phyloP scores from a whole-genome alignment of 2,329 filamentous ascomycete genomes.

The Hypoxylon sp. region DNA sequence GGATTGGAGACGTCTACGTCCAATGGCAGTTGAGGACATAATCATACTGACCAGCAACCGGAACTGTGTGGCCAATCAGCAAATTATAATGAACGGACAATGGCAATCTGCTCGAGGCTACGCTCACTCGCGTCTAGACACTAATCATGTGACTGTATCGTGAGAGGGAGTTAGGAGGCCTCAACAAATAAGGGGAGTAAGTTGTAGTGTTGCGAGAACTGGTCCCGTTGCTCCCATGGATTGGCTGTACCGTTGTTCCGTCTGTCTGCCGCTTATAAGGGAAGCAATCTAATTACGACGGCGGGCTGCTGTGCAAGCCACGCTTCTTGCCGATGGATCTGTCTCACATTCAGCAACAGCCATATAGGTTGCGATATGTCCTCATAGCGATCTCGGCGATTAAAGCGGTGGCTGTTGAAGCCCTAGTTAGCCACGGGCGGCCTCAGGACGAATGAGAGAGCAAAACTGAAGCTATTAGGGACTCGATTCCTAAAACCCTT shows the following conservation, averaged over 20 bases:
- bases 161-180: slow-evolving; percentile 9
- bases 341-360: slow-evolving; percentile 14
- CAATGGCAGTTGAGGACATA: slow-evolving; percentile 17
- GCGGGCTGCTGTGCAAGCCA: slow-evolving; percentile 25
- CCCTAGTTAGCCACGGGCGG: slow-evolving; percentile 18
- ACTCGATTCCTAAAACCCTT: slow-evolving; percentile 6
- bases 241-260: slow-evolving; percentile 9
- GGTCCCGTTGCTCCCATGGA: slow-evolving; percentile 4
- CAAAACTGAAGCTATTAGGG: slow-evolving; percentile 2
- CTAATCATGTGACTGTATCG: slow-evolving; percentile 47
- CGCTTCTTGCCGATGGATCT: slow-evolving; percentile 21
- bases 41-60: slow-evolving; percentile 11
- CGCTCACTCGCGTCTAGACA: slow-evolving; percentile 37
- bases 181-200: slow-evolving; percentile 4
- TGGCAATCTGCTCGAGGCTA: slow-evolving; percentile 29
- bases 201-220: slow-evolving; percentile 13
- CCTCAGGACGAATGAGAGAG: slow-evolving; percentile 28
- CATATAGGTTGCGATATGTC: slow-evolving; percentile 23
- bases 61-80: slow-evolving; percentile 37
- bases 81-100: slow-evolving; percentile 26
- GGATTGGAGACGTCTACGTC: slow-evolving; percentile 13
- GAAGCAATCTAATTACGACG: slow-evolving; percentile 20
- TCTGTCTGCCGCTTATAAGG: slow-evolving; percentile 8
- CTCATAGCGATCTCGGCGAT: slow-evolving; percentile 14
- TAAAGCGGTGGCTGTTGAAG: slow-evolving; percentile 22